Conservation (phyloP, 305 asterid genomes). For the Fraxinus sp. region DNA sequence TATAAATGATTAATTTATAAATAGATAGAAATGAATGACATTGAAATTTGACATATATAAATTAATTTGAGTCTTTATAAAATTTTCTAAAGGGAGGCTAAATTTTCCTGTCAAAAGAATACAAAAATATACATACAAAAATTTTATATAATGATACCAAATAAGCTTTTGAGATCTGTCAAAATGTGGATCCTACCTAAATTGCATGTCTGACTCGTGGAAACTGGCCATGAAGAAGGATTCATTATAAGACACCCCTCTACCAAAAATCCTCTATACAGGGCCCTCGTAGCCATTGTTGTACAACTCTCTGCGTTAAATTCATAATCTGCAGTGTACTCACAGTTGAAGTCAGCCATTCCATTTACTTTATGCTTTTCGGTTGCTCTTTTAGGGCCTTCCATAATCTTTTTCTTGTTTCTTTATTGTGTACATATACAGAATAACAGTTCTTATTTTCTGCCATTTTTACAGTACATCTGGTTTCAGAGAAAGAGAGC, state of each 20-base stretch:
- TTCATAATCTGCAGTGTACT: conserved; percentile 27
- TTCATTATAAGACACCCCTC: conserved; percentile 22
- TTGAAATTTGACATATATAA: not conserved
- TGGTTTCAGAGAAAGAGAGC: not conserved
- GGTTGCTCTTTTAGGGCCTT: not conserved
- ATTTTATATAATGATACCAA: not conserved
- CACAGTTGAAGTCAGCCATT: conserved; percentile 18
- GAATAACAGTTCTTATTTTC: not conserved
- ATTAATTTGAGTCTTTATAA: too few relatives aligned
- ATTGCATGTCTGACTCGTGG: conserved; percentile 62
- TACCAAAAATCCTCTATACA: too few relatives aligned
- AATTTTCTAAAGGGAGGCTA: not conserved
- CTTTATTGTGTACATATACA: conserved; percentile 2
- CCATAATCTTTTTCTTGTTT: conserved; percentile 1
- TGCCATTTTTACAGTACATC: not conserved
- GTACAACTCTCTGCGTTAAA: conserved; percentile 17
- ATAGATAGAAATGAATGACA: too few relatives aligned
- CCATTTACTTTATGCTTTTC: not conserved
- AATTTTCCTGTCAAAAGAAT: not conserved
- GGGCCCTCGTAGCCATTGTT: not conserved
- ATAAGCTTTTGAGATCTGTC: conserved; percentile 11
- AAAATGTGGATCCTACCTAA: conserved; percentile 29
- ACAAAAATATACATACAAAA: not conserved
- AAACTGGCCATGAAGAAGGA: conserved; percentile 5
- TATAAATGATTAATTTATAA: too few relatives aligned